phyloP scores from a whole-genome alignment of 2,329 filamentous ascomycete genomes.

The Fusarium solani-melongenae region DNA sequence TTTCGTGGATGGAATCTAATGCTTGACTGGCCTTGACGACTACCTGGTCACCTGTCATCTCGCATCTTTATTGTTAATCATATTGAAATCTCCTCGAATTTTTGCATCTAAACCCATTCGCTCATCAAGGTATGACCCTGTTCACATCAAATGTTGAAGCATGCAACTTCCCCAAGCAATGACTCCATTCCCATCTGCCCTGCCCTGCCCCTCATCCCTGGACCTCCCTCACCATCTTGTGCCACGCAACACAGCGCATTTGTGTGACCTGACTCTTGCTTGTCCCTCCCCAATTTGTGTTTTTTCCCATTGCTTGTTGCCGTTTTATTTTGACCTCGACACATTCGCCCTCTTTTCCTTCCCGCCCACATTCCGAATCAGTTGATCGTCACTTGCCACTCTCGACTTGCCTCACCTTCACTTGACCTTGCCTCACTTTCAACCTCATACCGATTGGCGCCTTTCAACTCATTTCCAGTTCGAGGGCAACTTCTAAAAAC shows the following conservation, averaged over 20 bases:
- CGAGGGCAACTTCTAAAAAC: background rate
- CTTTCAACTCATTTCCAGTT: background rate
- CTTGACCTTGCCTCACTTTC: background rate
- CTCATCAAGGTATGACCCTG: conserved; percentile 29
- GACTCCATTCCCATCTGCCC: conserved; percentile 29
- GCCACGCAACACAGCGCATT: background rate
- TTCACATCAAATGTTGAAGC: conserved; percentile 1
- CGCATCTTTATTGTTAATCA: background rate
- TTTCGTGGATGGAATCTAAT: background rate
- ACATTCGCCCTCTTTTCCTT: background rate
- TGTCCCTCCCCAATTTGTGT: background rate
- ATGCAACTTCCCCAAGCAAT: conserved; percentile 21
- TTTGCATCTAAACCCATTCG: background rate
- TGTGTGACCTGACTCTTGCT: conserved; percentile 4
- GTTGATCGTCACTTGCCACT: background rate
- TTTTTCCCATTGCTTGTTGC: background rate
- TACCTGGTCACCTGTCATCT: background rate
- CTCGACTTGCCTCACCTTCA: background rate
- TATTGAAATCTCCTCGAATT: background rate
- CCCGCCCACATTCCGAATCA: background rate
- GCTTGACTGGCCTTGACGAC: background rate
- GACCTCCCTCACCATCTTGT: background rate
- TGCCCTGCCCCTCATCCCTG: conserved; percentile 34
- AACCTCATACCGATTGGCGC: background rate
- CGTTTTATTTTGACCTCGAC: background rate